Base-by-base conservation (phyloP, 176 grass and related monocot genomes). In the Stipa capillata region DNA sequence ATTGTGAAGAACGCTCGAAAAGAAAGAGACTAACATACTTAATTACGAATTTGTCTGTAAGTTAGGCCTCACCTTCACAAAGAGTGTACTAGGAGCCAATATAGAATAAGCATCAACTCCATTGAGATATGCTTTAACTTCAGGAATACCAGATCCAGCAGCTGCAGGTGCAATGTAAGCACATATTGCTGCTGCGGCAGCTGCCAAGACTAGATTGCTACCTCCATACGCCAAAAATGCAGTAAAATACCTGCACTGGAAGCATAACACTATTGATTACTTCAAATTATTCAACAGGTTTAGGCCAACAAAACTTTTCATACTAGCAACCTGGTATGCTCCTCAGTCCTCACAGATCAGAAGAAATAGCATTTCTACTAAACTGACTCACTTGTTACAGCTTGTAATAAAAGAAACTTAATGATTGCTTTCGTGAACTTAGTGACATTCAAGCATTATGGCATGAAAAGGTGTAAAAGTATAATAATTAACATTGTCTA, bases 71-170 rank as follows among this genome's bases (percentile, higher is more conserved):
- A 97, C 94, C 91, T 97, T 97, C 31, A 97, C 94, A 60, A 97
- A 90, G 33, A 97, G 89, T 14, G 94, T 97, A 58, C 84, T 91
- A 20, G 94, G 89, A 82, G 89, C 94, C 60, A 97, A 80, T 66
- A 97, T 97, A 69, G 89, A 88, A 54, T 91, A 84, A 50, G 94
- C 72, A 77, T 97, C 91, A 54, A 97, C 91, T 76, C 94, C 94
- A 49, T 97, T 97, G n/a, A 97, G 94, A 84, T 97, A 97, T 14
- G 94, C 94, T 81, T 97, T 97, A 27, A 97, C 89, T 90, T 97
- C 94, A 21, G 94, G 94, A 76, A 97, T 97, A 42, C 94, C 94
- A 47, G 94, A 92, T n/a, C 94, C 94, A 69, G 94, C 94, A 79
- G 94, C 94, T 78, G 94, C 89, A 65, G 94, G 94, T 60, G 94